Conservation (phyloP, 768 basidiomycete genomes). For the Asterophora lycoperdoides region DNA sequence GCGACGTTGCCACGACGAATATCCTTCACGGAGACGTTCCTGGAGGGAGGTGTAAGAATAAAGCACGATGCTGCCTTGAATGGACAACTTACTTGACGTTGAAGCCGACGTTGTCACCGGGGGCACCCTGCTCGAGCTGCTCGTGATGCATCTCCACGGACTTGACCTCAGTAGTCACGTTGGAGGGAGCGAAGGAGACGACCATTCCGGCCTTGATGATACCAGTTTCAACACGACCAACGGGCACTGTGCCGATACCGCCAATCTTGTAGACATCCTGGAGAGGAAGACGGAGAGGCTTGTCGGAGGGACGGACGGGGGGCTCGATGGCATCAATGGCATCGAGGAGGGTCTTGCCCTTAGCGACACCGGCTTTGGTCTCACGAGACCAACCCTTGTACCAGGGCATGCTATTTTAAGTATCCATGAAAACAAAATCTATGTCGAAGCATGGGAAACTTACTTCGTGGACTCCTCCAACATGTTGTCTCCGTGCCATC, state of each 20-base stretch:
- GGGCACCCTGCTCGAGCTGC: conserved; percentile 89
- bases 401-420: conserved; percentile 82
- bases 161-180: conserved; percentile 99
- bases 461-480: conserved; percentile 96
- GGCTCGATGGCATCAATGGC: conserved; percentile 99
- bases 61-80: neutral
- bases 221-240: conserved; percentile 99
- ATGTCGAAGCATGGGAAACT: conserved; percentile 21
- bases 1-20: conserved; percentile 99
- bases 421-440: conserved; percentile 13
- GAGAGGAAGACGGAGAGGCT: conserved; percentile 99
- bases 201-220: conserved; percentile 99
- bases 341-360: conserved; percentile 99
- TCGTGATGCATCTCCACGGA: conserved; percentile 99
- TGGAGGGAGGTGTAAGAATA: conserved; percentile 25
- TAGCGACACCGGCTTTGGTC: conserved; percentile 85
- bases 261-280: conserved; percentile 99
- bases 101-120: conserved; percentile 99
- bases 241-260: conserved; percentile 99
- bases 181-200: conserved; percentile 92
- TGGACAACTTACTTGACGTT: conserved; percentile 78
- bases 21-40: conserved; percentile 99
- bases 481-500: conserved; percentile 99
- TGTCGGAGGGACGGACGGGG: conserved; percentile 94
- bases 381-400: conserved; percentile 99